phyloP scores from a whole-genome alignment of 2,329 filamentous ascomycete species.

The Albifimbria verrucaria region DNA sequence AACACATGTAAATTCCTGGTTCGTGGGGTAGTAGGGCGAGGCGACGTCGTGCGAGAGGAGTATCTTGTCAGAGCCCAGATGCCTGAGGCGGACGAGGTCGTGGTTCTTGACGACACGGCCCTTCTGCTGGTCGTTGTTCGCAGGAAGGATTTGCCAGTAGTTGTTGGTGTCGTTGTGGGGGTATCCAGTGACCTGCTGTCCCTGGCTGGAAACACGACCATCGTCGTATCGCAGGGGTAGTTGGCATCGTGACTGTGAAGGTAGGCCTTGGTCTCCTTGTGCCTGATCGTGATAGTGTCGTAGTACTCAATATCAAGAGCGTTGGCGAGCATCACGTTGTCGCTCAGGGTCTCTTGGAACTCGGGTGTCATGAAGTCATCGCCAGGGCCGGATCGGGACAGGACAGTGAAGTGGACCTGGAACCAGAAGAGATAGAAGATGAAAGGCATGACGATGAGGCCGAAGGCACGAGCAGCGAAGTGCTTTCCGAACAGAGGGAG shows the following conservation, averaged over 20 bases:
- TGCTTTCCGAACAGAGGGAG: slow-evolving; percentile 83
- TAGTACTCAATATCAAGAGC: slow-evolving; percentile 86
- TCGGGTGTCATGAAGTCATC: slow-evolving; percentile 99
- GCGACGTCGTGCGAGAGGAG: slow-evolving; percentile 95
- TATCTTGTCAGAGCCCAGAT: slow-evolving; percentile 79
- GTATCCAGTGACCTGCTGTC: slow-evolving; percentile 97
- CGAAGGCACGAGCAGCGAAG: slow-evolving; percentile 81
- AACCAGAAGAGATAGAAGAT: slow-evolving; percentile 99
- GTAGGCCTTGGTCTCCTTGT: slow-evolving; percentile 97
- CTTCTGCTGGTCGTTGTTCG: slow-evolving; percentile 52
- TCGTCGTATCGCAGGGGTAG: slow-evolving; percentile 97
- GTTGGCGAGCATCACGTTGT: slow-evolving; percentile 89
- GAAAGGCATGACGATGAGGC: slow-evolving; percentile 87
- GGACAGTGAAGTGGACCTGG: slow-evolving; percentile 95
- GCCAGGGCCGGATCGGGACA: slow-evolving; percentile 84
- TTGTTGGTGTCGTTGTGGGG: slow-evolving; percentile 99
- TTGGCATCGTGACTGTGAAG: slow-evolving; percentile 87
- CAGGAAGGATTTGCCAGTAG: slow-evolving; percentile 88
- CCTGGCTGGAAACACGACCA: slow-evolving; percentile 93
- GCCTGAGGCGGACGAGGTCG: slow-evolving; percentile 81
- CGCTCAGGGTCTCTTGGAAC: slow-evolving; percentile 94
- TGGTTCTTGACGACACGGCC: slow-evolving; percentile 74
- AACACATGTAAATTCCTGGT: slow-evolving; percentile 95
- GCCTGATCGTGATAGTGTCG: slow-evolving; percentile 80
- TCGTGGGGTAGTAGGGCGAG: slow-evolving; percentile 92